Conservation (phyloP, 805 yeast genomes). For the Kluyveromyces lactis region DNA sequence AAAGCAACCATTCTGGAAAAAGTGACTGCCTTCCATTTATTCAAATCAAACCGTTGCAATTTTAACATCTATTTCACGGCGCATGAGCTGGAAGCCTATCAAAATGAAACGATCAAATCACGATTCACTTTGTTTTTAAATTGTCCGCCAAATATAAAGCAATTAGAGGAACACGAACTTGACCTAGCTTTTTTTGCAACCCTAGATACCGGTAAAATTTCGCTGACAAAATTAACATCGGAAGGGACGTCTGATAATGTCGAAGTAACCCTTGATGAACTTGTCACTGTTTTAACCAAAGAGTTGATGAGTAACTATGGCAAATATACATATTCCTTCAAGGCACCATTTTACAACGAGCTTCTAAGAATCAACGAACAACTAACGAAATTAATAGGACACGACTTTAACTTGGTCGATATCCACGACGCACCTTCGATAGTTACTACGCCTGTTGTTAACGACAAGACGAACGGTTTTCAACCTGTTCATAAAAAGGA, state of each 20-base stretch:
- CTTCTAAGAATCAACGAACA: slow-evolving; percentile 17
- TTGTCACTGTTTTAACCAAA: slow-evolving; percentile 6
- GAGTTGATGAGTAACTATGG: slow-evolving; percentile 5
- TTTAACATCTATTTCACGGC: slow-evolving; percentile 55
- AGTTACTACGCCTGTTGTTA: neutral
- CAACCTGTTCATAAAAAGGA: slow-evolving; percentile 11
- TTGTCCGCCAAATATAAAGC: slow-evolving; percentile 32
- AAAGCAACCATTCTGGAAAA: slow-evolving; percentile 75
- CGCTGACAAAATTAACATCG: slow-evolving; percentile 5
- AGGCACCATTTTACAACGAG: slow-evolving; percentile 15
- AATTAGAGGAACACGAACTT: slow-evolving; percentile 33
- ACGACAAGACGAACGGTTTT: neutral
- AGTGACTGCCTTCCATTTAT: slow-evolving; percentile 79
- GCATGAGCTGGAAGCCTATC: slow-evolving; percentile 49
- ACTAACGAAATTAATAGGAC: slow-evolving; percentile 12
- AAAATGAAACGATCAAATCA: slow-evolving; percentile 48
- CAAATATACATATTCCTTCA: slow-evolving; percentile 15
- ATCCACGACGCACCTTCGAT: neutral
- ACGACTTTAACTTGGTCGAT: slow-evolving; percentile 4
- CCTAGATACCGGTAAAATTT: slow-evolving; percentile 28
- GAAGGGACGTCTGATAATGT: slow-evolving; percentile 7
- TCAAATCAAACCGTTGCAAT: slow-evolving; percentile 39
- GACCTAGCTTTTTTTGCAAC: slow-evolving; percentile 43
- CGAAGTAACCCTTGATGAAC: slow-evolving; percentile 5
- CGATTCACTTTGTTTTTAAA: slow-evolving; percentile 63